A percentile compares a stretch with the other conserved stretches of the same genome.
phyloP scores from a whole-genome alignment of 768 basidiomycete species.

The Suillus bovinus region DNA sequence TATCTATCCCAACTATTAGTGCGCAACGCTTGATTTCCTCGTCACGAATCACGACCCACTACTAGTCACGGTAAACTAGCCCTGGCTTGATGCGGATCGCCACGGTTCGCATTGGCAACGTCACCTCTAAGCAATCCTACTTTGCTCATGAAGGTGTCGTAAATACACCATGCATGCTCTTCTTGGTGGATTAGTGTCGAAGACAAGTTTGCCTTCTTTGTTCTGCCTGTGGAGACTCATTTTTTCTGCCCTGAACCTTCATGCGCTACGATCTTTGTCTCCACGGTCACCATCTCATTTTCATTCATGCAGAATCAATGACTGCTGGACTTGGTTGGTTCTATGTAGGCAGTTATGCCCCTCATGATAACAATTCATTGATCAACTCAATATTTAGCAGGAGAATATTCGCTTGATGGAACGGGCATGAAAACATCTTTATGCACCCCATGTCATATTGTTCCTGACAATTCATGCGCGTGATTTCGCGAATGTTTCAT shows the following conservation, averaged over 20 bases:
- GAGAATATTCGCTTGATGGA: conserved; percentile 11
- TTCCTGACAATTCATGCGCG: conserved; percentile 38
- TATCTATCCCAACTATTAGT: no score
- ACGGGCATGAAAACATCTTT: conserved; percentile 20
- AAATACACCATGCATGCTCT: not conserved
- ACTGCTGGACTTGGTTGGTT: conserved; percentile 16
- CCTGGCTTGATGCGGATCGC: no score
- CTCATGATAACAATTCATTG: not conserved
- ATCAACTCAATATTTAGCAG: not conserved
- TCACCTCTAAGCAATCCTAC: not conserved
- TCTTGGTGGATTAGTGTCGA: not conserved
- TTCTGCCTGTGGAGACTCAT: not conserved
- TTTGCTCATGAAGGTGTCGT: not conserved
- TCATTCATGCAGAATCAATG: not conserved
- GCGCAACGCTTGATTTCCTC: no score
- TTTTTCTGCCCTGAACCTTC: not conserved
- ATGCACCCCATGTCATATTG: conserved; percentile 29
- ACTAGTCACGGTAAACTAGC: no score
- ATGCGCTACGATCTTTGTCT: not conserved
- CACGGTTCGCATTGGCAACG: not conserved
- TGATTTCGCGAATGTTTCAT: conserved; percentile 35
- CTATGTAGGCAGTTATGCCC: conserved; percentile 16
- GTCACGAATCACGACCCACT: no score
- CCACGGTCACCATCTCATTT: not conserved
- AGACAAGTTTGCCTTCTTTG: not conserved